Evolutionary conservation across 2,329 filamentous ascomycete genomes (phyloP).

Genomic region (Claviceps purpurea): DNA sequence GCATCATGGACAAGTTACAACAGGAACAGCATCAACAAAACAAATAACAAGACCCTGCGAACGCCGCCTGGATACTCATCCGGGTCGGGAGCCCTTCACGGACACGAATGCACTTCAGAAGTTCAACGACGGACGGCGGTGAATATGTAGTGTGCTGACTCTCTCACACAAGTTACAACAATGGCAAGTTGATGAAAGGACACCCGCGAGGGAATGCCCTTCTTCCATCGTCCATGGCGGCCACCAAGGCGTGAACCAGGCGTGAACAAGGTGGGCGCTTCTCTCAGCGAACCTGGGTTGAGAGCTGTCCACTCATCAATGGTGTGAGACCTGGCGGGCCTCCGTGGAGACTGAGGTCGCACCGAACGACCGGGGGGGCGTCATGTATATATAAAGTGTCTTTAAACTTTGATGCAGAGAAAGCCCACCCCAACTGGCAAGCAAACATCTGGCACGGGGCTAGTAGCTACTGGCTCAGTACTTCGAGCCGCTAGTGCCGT

Average conservation of each 20-base stretch:
- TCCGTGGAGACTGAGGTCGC: conserved; percentile 23
- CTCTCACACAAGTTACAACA: too few species aligned
- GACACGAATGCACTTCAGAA: too few species aligned
- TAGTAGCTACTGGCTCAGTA: conserved; percentile 15
- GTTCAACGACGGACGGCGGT: too few species aligned
- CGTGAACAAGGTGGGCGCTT: conserved; percentile 9
- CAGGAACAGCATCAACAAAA: too few species aligned
- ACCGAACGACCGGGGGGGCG: conserved; percentile 17
- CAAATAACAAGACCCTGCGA: too few species aligned
- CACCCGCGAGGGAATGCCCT: background rate
- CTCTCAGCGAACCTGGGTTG: conserved; percentile 20
- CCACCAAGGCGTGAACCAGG: background rate
- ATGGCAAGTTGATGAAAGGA: background rate
- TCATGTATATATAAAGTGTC: conserved; percentile 20
- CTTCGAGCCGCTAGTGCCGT: conserved; percentile 18
- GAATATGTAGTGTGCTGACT: too few species aligned
- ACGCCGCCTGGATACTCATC: too few species aligned
- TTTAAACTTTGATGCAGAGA: conserved; percentile 5
- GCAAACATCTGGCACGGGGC: conserved; percentile 5
- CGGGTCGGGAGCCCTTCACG: too few species aligned
- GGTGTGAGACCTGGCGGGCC: conserved; percentile 25
- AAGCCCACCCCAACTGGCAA: background rate
- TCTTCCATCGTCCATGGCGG: background rate
- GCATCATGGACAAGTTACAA: too few species aligned
- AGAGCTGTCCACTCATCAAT: conserved; percentile 22